phyloP scores from a whole-genome alignment of 352 stramenopile species.

The Phytophthora hibernalis region DNA sequence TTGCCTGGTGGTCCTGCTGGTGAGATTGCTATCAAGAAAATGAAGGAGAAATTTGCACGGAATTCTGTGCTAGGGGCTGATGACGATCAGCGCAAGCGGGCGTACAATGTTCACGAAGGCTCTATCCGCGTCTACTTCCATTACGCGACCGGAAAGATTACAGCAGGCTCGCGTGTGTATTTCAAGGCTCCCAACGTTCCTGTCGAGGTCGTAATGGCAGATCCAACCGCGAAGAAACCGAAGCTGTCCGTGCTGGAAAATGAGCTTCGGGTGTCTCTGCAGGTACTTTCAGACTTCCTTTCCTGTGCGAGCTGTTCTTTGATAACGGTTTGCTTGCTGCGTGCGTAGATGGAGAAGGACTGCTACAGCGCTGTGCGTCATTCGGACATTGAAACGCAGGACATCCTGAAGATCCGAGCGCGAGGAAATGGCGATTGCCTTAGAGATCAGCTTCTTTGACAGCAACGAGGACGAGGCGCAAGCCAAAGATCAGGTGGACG shows the following conservation, averaged over 20 bases:
- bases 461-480: constrained; percentile 68
- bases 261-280: constrained; percentile 67
- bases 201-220: constrained; percentile 77
- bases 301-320: neutral
- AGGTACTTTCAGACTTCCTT: constrained; percentile 36
- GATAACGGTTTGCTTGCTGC: neutral
- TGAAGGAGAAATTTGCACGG: constrained; percentile 93
- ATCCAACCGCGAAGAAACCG: constrained; percentile 66
- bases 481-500: constrained; percentile 67
- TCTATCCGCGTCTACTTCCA: constrained; percentile 92
- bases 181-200: constrained; percentile 75
- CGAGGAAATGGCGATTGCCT: constrained; percentile 85
- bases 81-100: constrained; percentile 90
- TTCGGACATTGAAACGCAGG: constrained; percentile 90
- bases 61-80: constrained; percentile 59
- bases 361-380: constrained; percentile 90
- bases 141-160: constrained; percentile 94
- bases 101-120: constrained; percentile 91
- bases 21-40: constrained; percentile 91
- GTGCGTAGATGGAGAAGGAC: constrained; percentile 84
- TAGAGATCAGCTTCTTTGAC: constrained; percentile 91
- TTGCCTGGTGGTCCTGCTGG: constrained; percentile 71
- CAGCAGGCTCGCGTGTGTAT: constrained; percentile 79
- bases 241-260: constrained; percentile 83
- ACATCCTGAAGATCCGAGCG: constrained; percentile 89